Conservation (phyloP, 495 filamentous ascomycete genomes). For the Penicillium lividum region DNA sequence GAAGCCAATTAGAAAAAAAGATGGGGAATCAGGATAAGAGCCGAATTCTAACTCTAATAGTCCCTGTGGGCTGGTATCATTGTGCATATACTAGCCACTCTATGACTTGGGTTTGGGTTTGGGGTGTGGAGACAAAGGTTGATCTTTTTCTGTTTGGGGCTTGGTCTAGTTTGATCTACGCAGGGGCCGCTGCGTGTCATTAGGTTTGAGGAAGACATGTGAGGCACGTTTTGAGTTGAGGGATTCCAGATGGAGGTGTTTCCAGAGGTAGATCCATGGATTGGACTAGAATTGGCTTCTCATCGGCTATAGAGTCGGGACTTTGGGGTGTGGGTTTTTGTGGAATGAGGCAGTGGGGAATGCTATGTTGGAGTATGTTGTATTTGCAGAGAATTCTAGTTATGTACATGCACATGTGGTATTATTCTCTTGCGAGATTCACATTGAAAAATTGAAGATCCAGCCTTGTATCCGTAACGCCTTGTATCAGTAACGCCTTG, state of each 20-base stretch:
- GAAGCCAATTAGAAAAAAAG: not conserved
- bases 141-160: not conserved
- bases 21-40: not conserved
- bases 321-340: not conserved
- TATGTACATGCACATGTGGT: conserved; percentile 7
- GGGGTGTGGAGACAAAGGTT: not conserved
- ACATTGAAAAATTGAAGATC: not conserved
- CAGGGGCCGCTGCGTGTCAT: not conserved
- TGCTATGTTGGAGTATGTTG: not conserved
- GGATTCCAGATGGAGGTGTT: not conserved
- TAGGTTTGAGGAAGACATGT: not conserved
- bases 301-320: not conserved
- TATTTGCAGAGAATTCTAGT: not conserved
- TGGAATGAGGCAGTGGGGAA: not conserved
- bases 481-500: not conserved
- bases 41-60: not conserved
- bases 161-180: not conserved
- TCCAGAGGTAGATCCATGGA: no score
- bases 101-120: not conserved
- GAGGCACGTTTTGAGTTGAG: not conserved
- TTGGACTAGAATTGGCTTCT: not conserved
- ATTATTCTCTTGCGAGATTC: conserved; percentile 1
- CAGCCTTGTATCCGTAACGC: not conserved
- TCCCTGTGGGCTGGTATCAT: not conserved
- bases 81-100: not conserved